Percentiles rank a stretch among this genome's conserved stretches.
phyloP scores from a whole-genome alignment of 495 filamentous ascomycete species.

The Collariella sp. region DNA sequence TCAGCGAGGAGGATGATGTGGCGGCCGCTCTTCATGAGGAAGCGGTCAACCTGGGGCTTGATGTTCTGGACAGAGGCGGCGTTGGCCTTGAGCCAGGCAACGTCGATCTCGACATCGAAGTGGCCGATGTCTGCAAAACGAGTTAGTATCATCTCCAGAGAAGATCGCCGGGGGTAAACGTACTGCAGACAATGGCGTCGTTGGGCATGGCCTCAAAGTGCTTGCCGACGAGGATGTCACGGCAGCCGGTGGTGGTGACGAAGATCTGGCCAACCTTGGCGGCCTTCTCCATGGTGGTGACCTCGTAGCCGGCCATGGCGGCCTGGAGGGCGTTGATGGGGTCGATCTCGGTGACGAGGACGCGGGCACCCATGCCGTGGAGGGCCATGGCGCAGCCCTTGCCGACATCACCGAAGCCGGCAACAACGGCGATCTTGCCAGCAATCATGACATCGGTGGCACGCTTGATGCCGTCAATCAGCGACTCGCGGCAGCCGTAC shows the following conservation, averaged over 20 bases:
- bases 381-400: constrained; percentile 97
- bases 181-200: constrained; percentile 98
- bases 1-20: constrained; percentile 98
- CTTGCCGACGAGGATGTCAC: constrained; percentile 83
- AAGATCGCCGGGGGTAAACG: constrained; percentile 28
- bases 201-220: constrained; percentile 98
- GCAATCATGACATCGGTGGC: constrained; percentile 99
- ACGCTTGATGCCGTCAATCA: constrained; percentile 99
- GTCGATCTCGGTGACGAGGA: constrained; percentile 94
- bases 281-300: constrained; percentile 96
- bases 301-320: constrained; percentile 93
- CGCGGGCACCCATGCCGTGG: constrained; percentile 92
- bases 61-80: constrained; percentile 86
- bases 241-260: constrained; percentile 97
- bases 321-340: constrained; percentile 99
- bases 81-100: constrained; percentile 98
- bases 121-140: constrained; percentile 77
- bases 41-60: constrained; percentile 99
- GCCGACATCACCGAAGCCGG: constrained; percentile 97
- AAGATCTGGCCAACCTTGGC: constrained; percentile 87
- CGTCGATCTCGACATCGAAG: constrained; percentile 99
- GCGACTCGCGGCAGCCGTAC: constrained; percentile 97
- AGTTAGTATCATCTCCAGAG: constrained; percentile 4
- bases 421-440: constrained; percentile 94
- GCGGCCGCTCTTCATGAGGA: constrained; percentile 83